A percentile compares a stretch with the other conserved stretches of the same genome.
Evolutionary conservation across 306 rosid species (phyloP).

Genomic region (Senna siamea): DNA sequence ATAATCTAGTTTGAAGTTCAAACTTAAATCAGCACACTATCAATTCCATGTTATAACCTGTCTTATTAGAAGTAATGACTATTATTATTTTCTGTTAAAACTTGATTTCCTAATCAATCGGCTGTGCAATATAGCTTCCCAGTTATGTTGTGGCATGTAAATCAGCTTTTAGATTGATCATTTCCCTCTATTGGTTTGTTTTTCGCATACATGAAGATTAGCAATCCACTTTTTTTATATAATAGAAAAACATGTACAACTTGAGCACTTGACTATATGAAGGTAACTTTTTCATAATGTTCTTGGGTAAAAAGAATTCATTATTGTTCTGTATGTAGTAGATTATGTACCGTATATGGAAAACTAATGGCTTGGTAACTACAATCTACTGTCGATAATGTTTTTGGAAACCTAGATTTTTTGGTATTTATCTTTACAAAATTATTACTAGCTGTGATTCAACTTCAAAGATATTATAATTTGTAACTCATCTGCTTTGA

Average conservation of each 20-base stretch:
- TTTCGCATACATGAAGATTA: background rate
- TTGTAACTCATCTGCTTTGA: conserved; percentile 22
- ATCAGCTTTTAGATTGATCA: conserved; percentile 31
- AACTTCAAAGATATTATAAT: conserved; percentile 29
- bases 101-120: conserved; percentile 12
- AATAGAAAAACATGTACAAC: conserved; percentile 15
- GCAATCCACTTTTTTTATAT: conserved; percentile 28
- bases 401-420: conserved; percentile 16
- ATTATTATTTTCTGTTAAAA: conserved; percentile 20
- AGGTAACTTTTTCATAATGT: conserved; percentile 18
- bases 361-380: conserved; percentile 25
- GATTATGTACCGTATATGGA: conserved; percentile 20
- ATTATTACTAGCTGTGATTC: conserved; percentile 22
- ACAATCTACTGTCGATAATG: conserved; percentile 19
- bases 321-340: conserved; percentile 15
- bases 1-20: conserved; percentile 29
- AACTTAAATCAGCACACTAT: conserved; percentile 22
- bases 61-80: background rate
- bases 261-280: conserved; percentile 31
- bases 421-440: conserved; percentile 18
- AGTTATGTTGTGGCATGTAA: conserved; percentile 2
- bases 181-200: conserved; percentile 17
- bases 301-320: conserved; percentile 27
- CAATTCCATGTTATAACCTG: conserved; percentile 15
- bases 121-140: conserved; percentile 19